Conservation (phyloP, 495 filamentous ascomycete genomes). For the Talaromyces thailandensis region DNA sequence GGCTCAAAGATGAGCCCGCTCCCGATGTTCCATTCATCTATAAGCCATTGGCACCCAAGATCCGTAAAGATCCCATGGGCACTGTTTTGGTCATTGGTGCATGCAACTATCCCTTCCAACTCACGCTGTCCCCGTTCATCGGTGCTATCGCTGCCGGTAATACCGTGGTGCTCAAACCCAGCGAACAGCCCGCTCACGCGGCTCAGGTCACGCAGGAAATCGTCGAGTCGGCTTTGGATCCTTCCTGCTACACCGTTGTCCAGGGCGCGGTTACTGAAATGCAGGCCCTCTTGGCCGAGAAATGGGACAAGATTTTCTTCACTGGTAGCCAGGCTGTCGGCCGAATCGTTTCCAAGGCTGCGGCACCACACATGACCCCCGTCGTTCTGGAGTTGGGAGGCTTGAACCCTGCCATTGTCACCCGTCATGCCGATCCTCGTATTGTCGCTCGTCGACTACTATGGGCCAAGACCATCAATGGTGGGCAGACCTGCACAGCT, state of each 20-base stretch:
- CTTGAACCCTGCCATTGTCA: constrained; percentile 81
- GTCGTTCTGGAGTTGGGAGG: constrained; percentile 86
- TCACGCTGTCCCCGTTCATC: constrained; percentile 68
- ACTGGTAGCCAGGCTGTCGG: constrained; percentile 73
- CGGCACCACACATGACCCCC: constrained; percentile 84
- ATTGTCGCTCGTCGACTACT: constrained; percentile 77
- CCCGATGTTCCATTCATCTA: constrained; percentile 59
- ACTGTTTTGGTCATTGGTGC: constrained; percentile 80
- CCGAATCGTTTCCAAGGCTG: constrained; percentile 82
- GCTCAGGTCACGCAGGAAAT: constrained; percentile 75
- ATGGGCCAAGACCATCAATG: constrained; percentile 80
- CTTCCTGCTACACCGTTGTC: constrained; percentile 63
- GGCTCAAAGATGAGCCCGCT: constrained; percentile 72
- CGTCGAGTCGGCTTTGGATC: constrained; percentile 64
- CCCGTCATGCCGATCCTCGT: constrained; percentile 66
- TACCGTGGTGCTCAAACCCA: constrained; percentile 83
- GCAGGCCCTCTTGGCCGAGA: constrained; percentile 70
- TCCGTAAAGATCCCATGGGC: constrained; percentile 85
- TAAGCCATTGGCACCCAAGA: constrained; percentile 58
- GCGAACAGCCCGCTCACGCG: constrained; percentile 65
- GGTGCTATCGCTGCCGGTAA: constrained; percentile 91
- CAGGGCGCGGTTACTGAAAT: constrained; percentile 77
- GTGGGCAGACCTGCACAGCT: constrained; percentile 80
- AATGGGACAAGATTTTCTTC: constrained; percentile 98
- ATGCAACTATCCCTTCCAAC: constrained; percentile 86